Percentiles rank a stretch among this genome's conserved stretches.
Conservation (phyloP, 1,284 basidiomycete genomes). For the Leccinum variabile region DNA sequence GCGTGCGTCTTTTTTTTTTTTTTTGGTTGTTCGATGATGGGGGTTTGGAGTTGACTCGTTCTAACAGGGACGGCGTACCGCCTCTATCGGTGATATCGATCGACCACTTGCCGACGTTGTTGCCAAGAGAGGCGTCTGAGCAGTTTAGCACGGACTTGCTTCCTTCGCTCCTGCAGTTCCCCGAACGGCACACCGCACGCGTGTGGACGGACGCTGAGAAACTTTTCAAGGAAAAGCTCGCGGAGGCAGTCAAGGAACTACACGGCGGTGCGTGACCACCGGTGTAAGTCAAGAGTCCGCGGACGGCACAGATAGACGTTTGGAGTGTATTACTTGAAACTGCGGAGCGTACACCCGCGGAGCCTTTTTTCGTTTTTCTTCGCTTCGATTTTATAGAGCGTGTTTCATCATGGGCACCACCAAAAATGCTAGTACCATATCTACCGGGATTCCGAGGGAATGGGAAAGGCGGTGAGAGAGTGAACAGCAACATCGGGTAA, state of each 20-base stretch:
- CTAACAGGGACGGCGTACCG: constrained; percentile 54
- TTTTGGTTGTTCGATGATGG: neutral
- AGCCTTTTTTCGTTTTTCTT: neutral
- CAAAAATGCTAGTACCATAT: neutral
- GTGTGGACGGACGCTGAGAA: constrained; percentile 93
- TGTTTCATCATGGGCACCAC: neutral
- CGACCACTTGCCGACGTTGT: constrained; percentile 94
- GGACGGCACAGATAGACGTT: neutral
- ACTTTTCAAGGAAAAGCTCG: constrained; percentile 80
- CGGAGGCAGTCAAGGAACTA: constrained; percentile 44
- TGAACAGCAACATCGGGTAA: neutral
- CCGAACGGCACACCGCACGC: constrained; percentile 61
- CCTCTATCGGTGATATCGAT: constrained; percentile 90
- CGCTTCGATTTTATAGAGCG: neutral
- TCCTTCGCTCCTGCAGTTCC: constrained; percentile 83
- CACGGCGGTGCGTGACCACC: neutral
- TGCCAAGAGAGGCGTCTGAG: constrained; percentile 95
- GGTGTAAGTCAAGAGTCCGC: neutral
- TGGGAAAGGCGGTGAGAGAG: neutral
- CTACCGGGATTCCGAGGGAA: neutral
- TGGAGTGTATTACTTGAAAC: neutral
- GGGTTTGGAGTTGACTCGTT: neutral
- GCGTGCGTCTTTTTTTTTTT: constrained; percentile 49
- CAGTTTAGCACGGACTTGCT: constrained; percentile 92
- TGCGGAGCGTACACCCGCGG: neutral